A percentile compares a stretch with the other conserved stretches of the same genome.
Evolutionary conservation across 2,329 filamentous ascomycete genomes (phyloP).

Genomic region (Colletotrichum sp.): DNA sequence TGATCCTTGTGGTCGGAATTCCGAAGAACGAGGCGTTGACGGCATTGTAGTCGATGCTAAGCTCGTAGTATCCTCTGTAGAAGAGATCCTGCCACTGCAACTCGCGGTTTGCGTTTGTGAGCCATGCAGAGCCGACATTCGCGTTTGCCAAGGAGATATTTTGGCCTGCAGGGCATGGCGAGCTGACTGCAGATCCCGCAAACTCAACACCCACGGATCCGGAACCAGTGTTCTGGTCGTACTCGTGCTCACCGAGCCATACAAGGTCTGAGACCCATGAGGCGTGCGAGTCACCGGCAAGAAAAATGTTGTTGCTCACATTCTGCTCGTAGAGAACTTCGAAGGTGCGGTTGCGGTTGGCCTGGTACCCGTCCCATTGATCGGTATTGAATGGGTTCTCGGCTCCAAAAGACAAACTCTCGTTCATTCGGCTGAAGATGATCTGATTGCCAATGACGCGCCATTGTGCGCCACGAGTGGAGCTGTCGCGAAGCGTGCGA

Average conservation of each 20-base stretch:
- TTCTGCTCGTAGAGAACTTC: slow-evolving; percentile 69
- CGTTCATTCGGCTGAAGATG: slow-evolving; percentile 57
- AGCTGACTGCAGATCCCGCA: slow-evolving; percentile 67
- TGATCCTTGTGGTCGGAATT: slow-evolving; percentile 59
- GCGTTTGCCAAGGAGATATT: not conserved
- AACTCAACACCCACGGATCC: slow-evolving; percentile 68
- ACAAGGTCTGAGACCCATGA: slow-evolving; percentile 68
- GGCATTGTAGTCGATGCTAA: slow-evolving; percentile 61
- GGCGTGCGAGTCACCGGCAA: slow-evolving; percentile 73
- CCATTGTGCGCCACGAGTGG: slow-evolving; percentile 72
- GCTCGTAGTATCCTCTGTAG: slow-evolving; percentile 76
- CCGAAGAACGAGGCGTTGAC: slow-evolving; percentile 67
- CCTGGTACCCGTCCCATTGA: slow-evolving; percentile 61
- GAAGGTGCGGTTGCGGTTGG: slow-evolving; percentile 75
- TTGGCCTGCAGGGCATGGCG: not conserved
- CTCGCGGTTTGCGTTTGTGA: slow-evolving; percentile 56
- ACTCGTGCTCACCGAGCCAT: slow-evolving; percentile 60
- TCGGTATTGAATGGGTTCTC: slow-evolving; percentile 58
- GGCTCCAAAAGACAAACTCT: slow-evolving; percentile 29
- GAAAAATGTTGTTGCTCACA: slow-evolving; percentile 75
- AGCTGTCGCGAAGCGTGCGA: slow-evolving; percentile 59
- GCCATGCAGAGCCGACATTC: not conserved
- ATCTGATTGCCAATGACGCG: slow-evolving; percentile 75
- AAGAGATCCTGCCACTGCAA: slow-evolving; percentile 77
- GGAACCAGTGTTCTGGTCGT: slow-evolving; percentile 56